Evolutionary conservation across 2,329 filamentous ascomycete species (phyloP).

Genomic region (Biscogniauxia marginata): DNA sequence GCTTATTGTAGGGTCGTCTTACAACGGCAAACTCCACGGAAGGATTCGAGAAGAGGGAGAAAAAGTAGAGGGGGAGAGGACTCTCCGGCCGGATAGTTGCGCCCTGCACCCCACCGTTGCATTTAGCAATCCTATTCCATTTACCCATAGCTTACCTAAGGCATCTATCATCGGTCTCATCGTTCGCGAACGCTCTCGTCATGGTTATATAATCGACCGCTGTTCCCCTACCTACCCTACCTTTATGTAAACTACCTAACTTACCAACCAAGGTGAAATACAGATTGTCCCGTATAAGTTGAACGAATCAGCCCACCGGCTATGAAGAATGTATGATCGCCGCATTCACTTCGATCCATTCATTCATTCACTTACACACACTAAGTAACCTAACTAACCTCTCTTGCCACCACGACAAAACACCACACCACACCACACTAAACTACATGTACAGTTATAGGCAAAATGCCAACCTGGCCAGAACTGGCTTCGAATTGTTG

Average conservation of each 20-base stretch:
- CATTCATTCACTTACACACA: background rate
- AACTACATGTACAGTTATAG: too few relatives aligned
- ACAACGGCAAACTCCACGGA: background rate
- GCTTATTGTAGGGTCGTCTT: too few relatives aligned
- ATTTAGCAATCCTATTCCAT: background rate
- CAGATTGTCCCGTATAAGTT: background rate
- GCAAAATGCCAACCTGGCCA: too few relatives aligned
- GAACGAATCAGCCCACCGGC: background rate
- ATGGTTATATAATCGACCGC: background rate
- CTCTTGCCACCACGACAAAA: too few relatives aligned
- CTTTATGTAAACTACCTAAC: background rate
- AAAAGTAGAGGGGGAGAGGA: background rate
- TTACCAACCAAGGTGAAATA: background rate
- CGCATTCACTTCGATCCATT: background rate
- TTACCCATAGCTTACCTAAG: background rate
- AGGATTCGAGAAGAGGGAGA: background rate
- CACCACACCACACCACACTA: too few relatives aligned
- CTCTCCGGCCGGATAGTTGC: too few relatives aligned
- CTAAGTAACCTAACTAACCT: too few relatives aligned
- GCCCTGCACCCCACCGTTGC: background rate
- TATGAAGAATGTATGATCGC: background rate
- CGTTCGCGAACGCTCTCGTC: background rate
- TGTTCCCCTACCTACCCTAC: background rate
- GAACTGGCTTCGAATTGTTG: too few relatives aligned
- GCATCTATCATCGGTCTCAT: background rate